Percentiles rank a stretch among this genome's conserved stretches.
These are phyloP conservation scores for Orbilia blumenaviensis DNA, from an alignment of 2,329 filamentous ascomycete genomes.

Conservation along the genomic window DNA sequence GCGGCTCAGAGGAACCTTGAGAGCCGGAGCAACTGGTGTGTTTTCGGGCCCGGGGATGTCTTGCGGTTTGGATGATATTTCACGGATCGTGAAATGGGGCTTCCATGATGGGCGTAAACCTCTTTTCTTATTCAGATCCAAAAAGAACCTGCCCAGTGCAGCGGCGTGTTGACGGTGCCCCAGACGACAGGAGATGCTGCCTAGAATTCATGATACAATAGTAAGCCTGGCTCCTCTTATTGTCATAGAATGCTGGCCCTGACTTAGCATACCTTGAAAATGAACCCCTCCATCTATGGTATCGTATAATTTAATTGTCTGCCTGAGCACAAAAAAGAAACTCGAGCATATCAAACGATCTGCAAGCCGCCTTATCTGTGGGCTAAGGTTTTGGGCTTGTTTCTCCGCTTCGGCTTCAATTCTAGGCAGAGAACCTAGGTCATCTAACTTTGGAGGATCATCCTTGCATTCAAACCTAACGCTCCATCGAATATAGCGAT, in stretches of 20 bases:
- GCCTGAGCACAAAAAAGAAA: conserved; percentile 7
- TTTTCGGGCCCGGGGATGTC: neutral
- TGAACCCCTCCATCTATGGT: neutral
- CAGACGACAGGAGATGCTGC: conserved; percentile 2
- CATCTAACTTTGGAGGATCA: conserved; percentile 16
- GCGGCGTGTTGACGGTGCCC: neutral
- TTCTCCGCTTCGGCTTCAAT: neutral
- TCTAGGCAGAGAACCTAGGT: neutral
- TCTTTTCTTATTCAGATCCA: neutral
- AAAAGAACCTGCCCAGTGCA: neutral
- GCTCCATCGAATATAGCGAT: neutral
- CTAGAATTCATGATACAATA: neutral
- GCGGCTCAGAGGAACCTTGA: neutral
- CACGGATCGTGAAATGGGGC: conserved; percentile 8
- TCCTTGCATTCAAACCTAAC: neutral
- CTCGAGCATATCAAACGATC: conserved; percentile 30
- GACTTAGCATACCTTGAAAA: neutral
- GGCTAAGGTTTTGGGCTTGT: neutral
- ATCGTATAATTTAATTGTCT: neutral
- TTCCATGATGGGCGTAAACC: neutral
- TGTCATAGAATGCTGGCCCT: no score
- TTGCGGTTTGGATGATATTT: neutral
- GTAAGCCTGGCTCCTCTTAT: neutral
- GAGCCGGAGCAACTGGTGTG: neutral
- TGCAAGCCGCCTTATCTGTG: neutral